Percentiles rank a stretch among this genome's conserved stretches.
These are phyloP conservation scores for Mentha longifolia DNA, from an alignment of 257 asterid genomes.

Conservation along the genomic window DNA sequence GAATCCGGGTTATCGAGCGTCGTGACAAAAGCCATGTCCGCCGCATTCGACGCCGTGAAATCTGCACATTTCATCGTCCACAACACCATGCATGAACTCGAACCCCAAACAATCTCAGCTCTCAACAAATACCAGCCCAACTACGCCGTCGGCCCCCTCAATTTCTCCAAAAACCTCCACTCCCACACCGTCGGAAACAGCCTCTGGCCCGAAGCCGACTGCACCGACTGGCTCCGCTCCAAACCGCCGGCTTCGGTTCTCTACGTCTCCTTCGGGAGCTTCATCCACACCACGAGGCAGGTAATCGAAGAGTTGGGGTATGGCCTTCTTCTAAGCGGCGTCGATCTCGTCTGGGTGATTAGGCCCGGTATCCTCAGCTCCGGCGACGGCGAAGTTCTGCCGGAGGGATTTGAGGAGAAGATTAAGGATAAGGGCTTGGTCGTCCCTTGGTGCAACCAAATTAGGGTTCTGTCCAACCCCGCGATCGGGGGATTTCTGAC, in stretches of 20 bases:
- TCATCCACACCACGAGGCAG: constrained; percentile 32
- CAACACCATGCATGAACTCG: constrained; percentile 62
- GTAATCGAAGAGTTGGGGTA: constrained; percentile 48
- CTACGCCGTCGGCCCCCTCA: constrained; percentile 52
- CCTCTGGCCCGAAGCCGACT: constrained; percentile 48
- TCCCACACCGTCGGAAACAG: constrained; percentile 27
- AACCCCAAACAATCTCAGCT: constrained; percentile 40
- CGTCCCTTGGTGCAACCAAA: constrained; percentile 52
- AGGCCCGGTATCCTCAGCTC: constrained; percentile 45
- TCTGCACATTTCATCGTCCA: constrained; percentile 54
- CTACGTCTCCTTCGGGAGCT: constrained; percentile 69
- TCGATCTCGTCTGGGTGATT: constrained; percentile 66
- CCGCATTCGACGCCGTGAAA: constrained; percentile 42
- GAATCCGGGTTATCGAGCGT: constrained; percentile 26
- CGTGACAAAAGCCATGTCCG: constrained; percentile 20
- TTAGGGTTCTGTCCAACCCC: constrained; percentile 34
- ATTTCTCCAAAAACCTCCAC: constrained; percentile 20
- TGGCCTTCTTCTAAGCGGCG: constrained; percentile 54
- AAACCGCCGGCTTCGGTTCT: constrained; percentile 56
- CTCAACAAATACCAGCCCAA: constrained; percentile 35
- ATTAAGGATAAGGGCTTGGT: constrained; percentile 43
- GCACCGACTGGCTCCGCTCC: constrained; percentile 53
- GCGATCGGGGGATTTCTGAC: constrained; percentile 53
- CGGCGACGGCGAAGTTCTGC: constrained; percentile 22
- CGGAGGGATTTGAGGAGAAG: constrained; percentile 29